These are phyloP conservation scores for Shiraia bambusicola DNA, from an alignment of 2,329 filamentous ascomycete genomes.

Conservation along the genomic window DNA sequence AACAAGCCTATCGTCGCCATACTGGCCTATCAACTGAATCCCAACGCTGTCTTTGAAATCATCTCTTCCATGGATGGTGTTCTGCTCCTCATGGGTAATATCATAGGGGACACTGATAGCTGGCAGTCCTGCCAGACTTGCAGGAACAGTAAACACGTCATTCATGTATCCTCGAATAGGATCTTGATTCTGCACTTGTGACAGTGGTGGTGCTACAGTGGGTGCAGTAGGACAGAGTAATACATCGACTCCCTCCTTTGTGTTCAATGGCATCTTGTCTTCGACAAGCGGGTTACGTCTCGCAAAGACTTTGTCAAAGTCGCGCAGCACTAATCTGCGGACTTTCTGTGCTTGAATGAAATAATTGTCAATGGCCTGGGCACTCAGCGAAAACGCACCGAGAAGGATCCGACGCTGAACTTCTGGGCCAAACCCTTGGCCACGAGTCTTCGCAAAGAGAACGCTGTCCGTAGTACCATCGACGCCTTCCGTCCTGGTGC, in stretches of 20 bases:
- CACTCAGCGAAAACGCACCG: constrained; percentile 86
- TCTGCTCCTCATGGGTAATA: constrained; percentile 30
- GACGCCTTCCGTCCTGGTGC: constrained; percentile 58
- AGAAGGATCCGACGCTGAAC: constrained; percentile 85
- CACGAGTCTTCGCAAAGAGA: constrained; percentile 72
- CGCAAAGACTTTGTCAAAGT: constrained; percentile 80
- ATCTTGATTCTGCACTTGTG: constrained; percentile 56
- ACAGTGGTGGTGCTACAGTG: constrained; percentile 67
- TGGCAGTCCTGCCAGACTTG: constrained; percentile 86
- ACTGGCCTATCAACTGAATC: constrained; percentile 79
- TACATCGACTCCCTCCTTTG: constrained; percentile 73
- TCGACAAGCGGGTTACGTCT: constrained; percentile 66
- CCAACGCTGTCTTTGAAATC: constrained; percentile 52
- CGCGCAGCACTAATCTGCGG: constrained; percentile 76
- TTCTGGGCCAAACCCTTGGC: constrained; percentile 75
- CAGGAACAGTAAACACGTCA: constrained; percentile 93
- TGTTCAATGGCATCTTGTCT: constrained; percentile 44
- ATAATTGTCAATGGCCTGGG: constrained; percentile 91
- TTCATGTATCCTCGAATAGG: constrained; percentile 82
- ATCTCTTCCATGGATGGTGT: constrained; percentile 28
- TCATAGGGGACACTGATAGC: constrained; percentile 78
- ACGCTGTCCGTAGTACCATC: constrained; percentile 56
- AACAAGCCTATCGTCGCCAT: constrained; percentile 69
- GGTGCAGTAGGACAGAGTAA: constrained; percentile 86
- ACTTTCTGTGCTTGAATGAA: constrained; percentile 92